Conservation (phyloP, 129 eudicot species). For the Artemisia argyi region DNA sequence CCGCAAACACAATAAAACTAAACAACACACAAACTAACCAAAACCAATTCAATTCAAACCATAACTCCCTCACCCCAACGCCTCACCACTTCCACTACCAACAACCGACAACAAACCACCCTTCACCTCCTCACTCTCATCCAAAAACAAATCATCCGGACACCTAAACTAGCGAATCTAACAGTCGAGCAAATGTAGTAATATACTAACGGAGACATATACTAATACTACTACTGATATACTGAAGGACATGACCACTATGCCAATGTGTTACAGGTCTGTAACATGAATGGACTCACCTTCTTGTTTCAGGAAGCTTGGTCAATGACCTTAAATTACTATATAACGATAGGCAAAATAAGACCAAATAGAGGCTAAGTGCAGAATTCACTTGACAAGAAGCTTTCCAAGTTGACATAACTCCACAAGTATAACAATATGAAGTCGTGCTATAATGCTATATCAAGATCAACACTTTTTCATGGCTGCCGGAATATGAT, state of each 20-base stretch:
- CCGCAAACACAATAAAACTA: too few species aligned
- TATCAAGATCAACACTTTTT: slow-evolving; percentile 8
- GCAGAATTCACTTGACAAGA: slow-evolving; percentile 2
- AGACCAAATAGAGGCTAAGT: background rate
- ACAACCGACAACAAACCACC: slow-evolving; percentile 76
- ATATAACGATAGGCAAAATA: background rate
- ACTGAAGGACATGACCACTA: background rate
- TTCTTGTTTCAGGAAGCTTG: background rate
- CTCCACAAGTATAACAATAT: background rate
- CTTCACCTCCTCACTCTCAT: slow-evolving; percentile 61
- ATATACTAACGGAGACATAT: too few species aligned
- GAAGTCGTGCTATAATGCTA: background rate
- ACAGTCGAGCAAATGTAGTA: too few species aligned
- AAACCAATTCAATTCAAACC: too few species aligned
- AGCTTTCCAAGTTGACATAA: background rate
- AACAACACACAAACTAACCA: too few species aligned
- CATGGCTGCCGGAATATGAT: background rate
- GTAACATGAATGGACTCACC: background rate
- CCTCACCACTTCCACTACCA: slow-evolving; percentile 15
- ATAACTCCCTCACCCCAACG: too few species aligned
- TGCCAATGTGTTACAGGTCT: background rate
- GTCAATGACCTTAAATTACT: background rate
- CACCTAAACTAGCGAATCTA: slow-evolving; percentile 34
- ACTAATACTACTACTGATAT: too few species aligned
- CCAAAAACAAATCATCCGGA: slow-evolving; percentile 64